Evolutionary conservation across 2,329 filamentous ascomycete species (phyloP).

Genomic region (Chaetomium strumarium): DNA sequence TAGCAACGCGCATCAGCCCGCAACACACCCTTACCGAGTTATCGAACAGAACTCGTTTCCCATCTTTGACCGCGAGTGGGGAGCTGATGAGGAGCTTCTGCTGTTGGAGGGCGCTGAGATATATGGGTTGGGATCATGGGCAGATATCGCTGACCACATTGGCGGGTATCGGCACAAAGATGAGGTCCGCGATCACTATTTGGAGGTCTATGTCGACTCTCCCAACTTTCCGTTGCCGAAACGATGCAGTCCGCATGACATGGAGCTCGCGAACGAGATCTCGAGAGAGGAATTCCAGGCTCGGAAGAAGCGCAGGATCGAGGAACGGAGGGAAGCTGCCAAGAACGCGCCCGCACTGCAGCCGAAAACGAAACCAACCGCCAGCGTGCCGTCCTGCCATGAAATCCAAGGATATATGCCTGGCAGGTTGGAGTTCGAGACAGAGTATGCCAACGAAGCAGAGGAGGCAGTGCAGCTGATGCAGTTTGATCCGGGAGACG

Average conservation of each 20-base stretch:
- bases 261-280: constrained; percentile 68
- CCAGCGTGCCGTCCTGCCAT: constrained; percentile 91
- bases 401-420: constrained; percentile 99
- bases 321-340: constrained; percentile 79
- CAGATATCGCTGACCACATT: constrained; percentile 96
- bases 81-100: constrained; percentile 92
- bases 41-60: constrained; percentile 98
- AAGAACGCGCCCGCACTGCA: constrained; percentile 78
- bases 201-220: constrained; percentile 79
- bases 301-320: constrained; percentile 87
- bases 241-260: constrained; percentile 77
- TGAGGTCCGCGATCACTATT: constrained; percentile 92
- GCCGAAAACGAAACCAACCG: constrained; percentile 92
- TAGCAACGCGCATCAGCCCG: constrained; percentile 79
- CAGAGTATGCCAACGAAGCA: constrained; percentile 93
- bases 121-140: constrained; percentile 95
- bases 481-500: constrained; percentile 95
- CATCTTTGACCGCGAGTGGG: constrained; percentile 93
- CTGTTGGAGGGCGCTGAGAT: constrained; percentile 91
- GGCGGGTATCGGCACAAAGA: constrained; percentile 92
- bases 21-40: constrained; percentile 81
- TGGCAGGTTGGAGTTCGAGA: constrained; percentile 93
- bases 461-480: constrained; percentile 98
- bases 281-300: constrained; percentile 90
- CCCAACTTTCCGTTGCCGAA: constrained; percentile 79